A percentile compares a stretch with the other conserved stretches of the same genome.
Evolutionary conservation across 164 flowering plant species (phyloP).

Genomic region (Nelumbo lutea): DNA sequence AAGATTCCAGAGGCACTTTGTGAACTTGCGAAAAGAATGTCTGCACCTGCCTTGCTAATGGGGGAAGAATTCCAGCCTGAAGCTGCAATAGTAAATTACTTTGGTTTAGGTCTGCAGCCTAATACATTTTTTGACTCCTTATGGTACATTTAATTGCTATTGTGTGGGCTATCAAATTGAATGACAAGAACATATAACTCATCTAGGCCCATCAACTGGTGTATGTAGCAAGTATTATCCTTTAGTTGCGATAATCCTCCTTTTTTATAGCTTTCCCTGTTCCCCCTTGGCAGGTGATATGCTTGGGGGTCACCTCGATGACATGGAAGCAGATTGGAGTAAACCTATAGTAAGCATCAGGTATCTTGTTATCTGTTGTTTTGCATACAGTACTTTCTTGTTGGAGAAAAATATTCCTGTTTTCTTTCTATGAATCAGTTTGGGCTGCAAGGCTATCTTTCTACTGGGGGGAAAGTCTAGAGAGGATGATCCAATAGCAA

Average conservation of each 20-base stretch:
- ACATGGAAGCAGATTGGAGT: constrained; percentile 98
- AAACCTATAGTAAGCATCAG: constrained; percentile 99
- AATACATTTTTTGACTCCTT: not conserved
- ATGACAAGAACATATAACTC: not conserved
- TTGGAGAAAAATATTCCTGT: not conserved
- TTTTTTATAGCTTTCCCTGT: no score
- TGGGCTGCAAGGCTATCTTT: constrained; percentile 97
- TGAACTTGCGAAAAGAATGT: constrained; percentile 69
- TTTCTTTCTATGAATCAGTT: constrained; percentile 32
- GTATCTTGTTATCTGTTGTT: constrained; percentile 26
- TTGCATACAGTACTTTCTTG: not conserved
- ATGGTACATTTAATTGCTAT: not conserved
- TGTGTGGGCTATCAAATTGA: not conserved
- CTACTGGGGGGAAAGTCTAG: constrained; percentile 88
- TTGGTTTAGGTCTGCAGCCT: constrained; percentile 55
- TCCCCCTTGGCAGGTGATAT: constrained; percentile 55
- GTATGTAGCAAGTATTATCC: no score
- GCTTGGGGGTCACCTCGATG: constrained; percentile 98
- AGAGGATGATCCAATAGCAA: constrained; percentile 69
- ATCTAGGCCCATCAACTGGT: no score
- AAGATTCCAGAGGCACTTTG: constrained; percentile 72
- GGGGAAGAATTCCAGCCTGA: constrained; percentile 87
- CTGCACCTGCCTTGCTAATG: constrained; percentile 72
- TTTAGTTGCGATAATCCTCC: not conserved
- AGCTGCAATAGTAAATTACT: constrained; percentile 96